Base-by-base conservation (phyloP, 345 rosid species). In the Eucalyptus globulus region DNA sequence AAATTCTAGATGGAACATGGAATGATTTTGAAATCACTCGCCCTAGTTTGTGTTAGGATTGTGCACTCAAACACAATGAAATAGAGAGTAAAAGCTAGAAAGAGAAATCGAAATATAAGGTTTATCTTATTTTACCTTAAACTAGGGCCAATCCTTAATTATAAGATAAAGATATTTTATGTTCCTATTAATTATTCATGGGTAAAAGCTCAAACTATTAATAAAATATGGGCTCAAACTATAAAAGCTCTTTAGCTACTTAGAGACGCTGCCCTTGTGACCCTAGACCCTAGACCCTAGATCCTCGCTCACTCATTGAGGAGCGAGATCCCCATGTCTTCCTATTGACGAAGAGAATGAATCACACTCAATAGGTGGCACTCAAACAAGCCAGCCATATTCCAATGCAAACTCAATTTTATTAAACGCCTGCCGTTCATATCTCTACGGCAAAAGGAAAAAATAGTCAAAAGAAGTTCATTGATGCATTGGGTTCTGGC, bases 181-280 rank as follows among this genome's bases (percentile, higher is more conserved):
- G 4, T 27, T 6, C 1, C 3, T 29, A 29, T 29, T 27, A 53
- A 53, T 8, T 4, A 4, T 53, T 21, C 58, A 53, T 4, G 2
- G 1, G 58, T 0, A 5, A 53, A 53, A 21, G 0, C 11, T 53
- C 58, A 53, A 53, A 53, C 11, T 53, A 19, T 53, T 19, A 53
- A 53, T 62, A 62, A 62, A 62, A 29, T 62, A 29, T 13, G 17
- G 10, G 5, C 3, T 62, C 17, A 62, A 29, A 62, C 5, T 62
- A 29, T 29, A 6, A 2, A 4, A 62, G 1, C 16, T 5, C 16
- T 62, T 7, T 62, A 9, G 72, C 4, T 14, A 6, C 34, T 6
- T 14, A n/a, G 34, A 14, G 5, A 2, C 0, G 19, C 0, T 62
- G 37, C 72, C 16, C 10, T 14, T 2, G 3, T n/a, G 31, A 53